Evolutionary conservation across 140 eudicot genomes (phyloP).

Genomic region (Anethum foeniculum): DNA sequence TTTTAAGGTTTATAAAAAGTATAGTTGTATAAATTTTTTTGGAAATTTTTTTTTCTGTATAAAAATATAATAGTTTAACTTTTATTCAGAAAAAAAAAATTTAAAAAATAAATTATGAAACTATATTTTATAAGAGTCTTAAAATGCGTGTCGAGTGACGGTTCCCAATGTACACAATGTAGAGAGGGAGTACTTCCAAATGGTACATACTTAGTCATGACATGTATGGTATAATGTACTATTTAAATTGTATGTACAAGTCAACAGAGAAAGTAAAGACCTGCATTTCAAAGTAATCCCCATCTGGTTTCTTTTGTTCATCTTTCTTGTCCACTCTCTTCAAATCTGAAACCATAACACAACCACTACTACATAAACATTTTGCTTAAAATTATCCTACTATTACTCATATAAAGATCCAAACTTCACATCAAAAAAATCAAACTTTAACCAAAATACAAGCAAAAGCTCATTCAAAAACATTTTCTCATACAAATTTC

Average conservation of each 20-base stretch:
- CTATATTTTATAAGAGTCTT: too few relatives aligned
- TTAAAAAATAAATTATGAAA: too few relatives aligned
- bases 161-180: too few relatives aligned
- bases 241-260: neutral
- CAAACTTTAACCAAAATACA: neutral
- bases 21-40: too few relatives aligned
- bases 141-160: too few relatives aligned
- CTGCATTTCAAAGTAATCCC: conserved; percentile 90
- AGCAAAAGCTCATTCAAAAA: neutral
- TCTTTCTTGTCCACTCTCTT: conserved; percentile 45
- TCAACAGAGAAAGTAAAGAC: conserved; percentile 16
- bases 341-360: conserved; percentile 35
- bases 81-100: too few relatives aligned
- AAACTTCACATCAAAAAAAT: neutral
- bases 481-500: neutral
- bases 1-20: too few relatives aligned
- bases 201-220: neutral
- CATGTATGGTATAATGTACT: neutral
- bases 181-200: too few relatives aligned
- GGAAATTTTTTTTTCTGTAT: too few relatives aligned
- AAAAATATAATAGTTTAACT: too few relatives aligned
- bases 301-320: conserved; percentile 47
- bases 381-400: neutral
- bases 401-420: neutral
- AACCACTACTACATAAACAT: neutral